phyloP scores from a whole-genome alignment of 345 rosid species.

The Cardamine resedifolia region DNA sequence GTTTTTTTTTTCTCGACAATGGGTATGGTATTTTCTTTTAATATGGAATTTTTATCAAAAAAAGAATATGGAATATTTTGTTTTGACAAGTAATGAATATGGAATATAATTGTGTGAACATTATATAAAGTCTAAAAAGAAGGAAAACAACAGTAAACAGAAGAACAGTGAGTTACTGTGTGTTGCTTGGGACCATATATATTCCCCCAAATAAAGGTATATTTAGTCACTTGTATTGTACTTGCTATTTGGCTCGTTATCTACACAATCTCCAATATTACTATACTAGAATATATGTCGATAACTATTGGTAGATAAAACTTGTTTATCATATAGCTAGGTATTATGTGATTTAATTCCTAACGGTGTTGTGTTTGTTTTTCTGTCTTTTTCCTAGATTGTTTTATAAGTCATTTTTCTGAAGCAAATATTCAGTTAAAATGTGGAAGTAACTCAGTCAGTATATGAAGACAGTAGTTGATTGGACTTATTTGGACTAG shows the following conservation, averaged over 20 bases:
- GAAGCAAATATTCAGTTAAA: background rate
- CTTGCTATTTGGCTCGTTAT: slow-evolving; percentile 19
- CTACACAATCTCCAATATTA: slow-evolving; percentile 12
- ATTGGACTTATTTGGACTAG: slow-evolving; percentile 2
- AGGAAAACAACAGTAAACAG: slow-evolving; percentile 26
- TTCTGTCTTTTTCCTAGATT: slow-evolving; percentile 2
- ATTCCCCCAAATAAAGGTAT: slow-evolving; percentile 23
- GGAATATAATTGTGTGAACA: background rate
- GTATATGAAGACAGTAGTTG: slow-evolving; percentile 7
- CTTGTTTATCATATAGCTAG: slow-evolving; percentile 5
- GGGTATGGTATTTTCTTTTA: background rate
- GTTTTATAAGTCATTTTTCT: background rate
- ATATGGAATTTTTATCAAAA: background rate
- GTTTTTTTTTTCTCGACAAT: background rate
- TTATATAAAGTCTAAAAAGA: slow-evolving; percentile 8
- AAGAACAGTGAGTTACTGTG: slow-evolving; percentile 36
- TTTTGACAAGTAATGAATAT: background rate
- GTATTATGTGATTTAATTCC: slow-evolving; percentile 10
- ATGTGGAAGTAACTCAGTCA: background rate
- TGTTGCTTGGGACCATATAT: slow-evolving; percentile 32
- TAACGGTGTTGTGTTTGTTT: background rate
- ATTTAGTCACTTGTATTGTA: slow-evolving; percentile 22
- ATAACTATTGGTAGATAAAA: slow-evolving; percentile 3
- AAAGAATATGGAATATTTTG: too few species aligned
- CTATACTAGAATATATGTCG: slow-evolving; percentile 6